Evolutionary conservation across 2,329 filamentous ascomycete species (phyloP), one percentile per base, ranked within the genome.

Genomic region (Neoarthrinium moseri): DNA sequence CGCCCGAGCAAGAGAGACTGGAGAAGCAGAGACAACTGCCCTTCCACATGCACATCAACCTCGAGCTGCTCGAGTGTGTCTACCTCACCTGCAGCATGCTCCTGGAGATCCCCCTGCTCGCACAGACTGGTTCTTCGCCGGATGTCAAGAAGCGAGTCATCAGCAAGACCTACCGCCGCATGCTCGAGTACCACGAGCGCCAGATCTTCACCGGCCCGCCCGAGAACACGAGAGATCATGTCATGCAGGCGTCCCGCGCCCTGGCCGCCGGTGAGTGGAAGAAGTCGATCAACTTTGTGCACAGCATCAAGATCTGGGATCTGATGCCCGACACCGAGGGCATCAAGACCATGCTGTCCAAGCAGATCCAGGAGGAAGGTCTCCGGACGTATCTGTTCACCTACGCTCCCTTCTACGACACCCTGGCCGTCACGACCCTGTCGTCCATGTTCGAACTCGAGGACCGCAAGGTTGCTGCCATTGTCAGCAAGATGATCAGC

Each of bases 41-140:
- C 29, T 99, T 99, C 85, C 94, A 99, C 77, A 96, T 99, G 91
- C 94, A 99, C 80, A 99, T 99, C 78, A 99, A 99, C 78, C 81
- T 99, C 43, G 94, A 99, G 70, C 83, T 99, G 45, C 82, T 99
- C 30, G 94, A 99, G 75, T 97, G 94, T 64, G 92, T 97, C 51
- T 99, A 99, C 75, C 81, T 99, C 49, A 97, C 94, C 41, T 97
- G 92, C 77, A 96, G 91, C 73, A 99, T 99, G 94, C 87, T 99
- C 55, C 83, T 99, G 47, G 94, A 99, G 75, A 97, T 99, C 52
- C 94, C 94, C 50, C 85, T 97, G 37, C 85, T 99, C 57, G 95
- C 94, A 39, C 94, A 97, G 72, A 95, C 92, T 27, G 94, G 94
- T 55, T 97, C 92, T 6, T 94, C 92, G 18, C 95, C 94, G 11